phyloP scores from a whole-genome alignment of 139 green algal genomes.

The Haematococcus lacustris region DNA sequence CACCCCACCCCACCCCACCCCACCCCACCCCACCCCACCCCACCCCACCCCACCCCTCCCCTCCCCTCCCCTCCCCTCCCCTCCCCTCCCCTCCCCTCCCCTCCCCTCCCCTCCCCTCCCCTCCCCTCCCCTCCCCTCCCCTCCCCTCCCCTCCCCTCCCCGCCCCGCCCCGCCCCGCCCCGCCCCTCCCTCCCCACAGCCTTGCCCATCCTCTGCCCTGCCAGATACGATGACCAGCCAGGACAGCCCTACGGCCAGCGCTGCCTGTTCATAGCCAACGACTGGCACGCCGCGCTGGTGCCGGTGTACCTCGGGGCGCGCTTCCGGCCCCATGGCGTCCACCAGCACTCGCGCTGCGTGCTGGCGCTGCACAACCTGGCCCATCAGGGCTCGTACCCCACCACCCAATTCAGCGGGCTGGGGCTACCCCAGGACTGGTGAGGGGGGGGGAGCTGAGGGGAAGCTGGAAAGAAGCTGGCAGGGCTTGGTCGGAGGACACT shows the following conservation, averaged over 20 bases:
- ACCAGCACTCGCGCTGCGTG: constrained; percentile 20
- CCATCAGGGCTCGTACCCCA: constrained; percentile 51
- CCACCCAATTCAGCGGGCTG: constrained; percentile 32
- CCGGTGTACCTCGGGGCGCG: constrained; percentile 46
- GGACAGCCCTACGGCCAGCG: constrained; percentile 63
- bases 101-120: no score
- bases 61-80: no score
- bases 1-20: no score
- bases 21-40: no score
- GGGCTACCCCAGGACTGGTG: constrained; percentile 58
- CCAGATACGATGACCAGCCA: constrained; percentile 10
- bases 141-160: no score
- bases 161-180: no score
- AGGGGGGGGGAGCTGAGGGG: background rate
- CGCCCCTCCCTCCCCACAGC: no score
- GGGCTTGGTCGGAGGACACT: no score
- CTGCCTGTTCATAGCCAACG: constrained; percentile 81
- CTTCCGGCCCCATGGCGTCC: constrained; percentile 18
- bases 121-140: no score
- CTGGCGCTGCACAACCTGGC: constrained; percentile 73
- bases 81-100: no score
- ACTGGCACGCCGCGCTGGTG: constrained; percentile 81
- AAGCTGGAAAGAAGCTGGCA: no score
- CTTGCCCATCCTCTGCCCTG: background rate
- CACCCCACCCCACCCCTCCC: no score